Percentiles rank a stretch among this genome's conserved stretches.
phyloP scores from a whole-genome alignment of 148 eudicot genomes.

The Amaranthus cruentus region DNA sequence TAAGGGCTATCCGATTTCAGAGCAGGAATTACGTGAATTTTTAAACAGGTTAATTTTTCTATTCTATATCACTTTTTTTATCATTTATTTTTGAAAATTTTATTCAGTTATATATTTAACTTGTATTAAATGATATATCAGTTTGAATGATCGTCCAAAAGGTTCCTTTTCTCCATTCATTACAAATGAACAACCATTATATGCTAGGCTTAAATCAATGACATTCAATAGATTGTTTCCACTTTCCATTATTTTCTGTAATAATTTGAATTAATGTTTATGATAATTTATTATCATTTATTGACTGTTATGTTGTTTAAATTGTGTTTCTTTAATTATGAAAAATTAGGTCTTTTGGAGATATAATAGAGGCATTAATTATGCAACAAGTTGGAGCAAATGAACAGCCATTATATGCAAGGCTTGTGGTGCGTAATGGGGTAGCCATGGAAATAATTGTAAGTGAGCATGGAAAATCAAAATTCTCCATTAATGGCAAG shows the following conservation, averaged over 20 bases:
- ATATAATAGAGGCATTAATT: slow-evolving; percentile 20
- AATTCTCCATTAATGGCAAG: slow-evolving; percentile 35
- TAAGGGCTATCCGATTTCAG: slow-evolving; percentile 33
- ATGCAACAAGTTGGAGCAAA: slow-evolving; percentile 30
- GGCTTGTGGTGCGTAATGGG: slow-evolving; percentile 24
- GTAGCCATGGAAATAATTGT: slow-evolving; percentile 13
- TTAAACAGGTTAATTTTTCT: slow-evolving; percentile 14
- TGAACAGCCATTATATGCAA: slow-evolving; percentile 31
- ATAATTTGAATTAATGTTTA: background rate
- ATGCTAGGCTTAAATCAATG: too few species aligned
- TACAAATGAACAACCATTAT: too few species aligned
- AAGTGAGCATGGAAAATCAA: slow-evolving; percentile 17
- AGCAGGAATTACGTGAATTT: slow-evolving; percentile 25
- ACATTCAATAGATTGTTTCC: background rate
- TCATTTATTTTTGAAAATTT: too few species aligned
- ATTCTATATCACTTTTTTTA: too few species aligned
- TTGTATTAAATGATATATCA: too few species aligned
- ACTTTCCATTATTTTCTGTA: background rate
- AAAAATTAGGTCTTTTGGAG: slow-evolving; percentile 18
- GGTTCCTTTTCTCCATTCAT: too few species aligned
- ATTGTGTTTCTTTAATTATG: background rate
- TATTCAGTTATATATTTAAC: too few species aligned
- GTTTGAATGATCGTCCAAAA: too few species aligned
- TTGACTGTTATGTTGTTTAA: background rate
- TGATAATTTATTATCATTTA: background rate